Conservation (phyloP, 495 filamentous ascomycete genomes). For the Halenospora varia region DNA sequence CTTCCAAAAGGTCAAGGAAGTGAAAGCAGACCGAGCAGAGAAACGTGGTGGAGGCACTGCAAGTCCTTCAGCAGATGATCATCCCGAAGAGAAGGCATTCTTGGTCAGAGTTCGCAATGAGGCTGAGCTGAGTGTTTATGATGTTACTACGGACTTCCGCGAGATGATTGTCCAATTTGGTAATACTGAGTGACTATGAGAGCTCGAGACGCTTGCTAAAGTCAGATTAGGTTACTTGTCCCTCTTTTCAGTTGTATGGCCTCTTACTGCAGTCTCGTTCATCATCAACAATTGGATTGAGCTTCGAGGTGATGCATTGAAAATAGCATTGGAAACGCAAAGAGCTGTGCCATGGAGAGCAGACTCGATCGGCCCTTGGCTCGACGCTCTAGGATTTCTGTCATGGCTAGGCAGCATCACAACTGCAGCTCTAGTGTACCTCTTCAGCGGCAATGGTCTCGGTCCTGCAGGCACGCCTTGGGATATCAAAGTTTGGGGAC, state of each 20-base stretch:
- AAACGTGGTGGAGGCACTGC: conserved; percentile 38
- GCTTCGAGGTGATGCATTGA: conserved; percentile 86
- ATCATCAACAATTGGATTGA: conserved; percentile 96
- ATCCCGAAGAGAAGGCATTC: conserved; percentile 43
- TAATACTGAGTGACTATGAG: background rate
- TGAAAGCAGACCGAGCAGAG: conserved; percentile 52
- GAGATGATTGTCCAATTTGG: conserved; percentile 93
- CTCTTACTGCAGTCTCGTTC: conserved; percentile 82
- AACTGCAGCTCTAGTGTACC: conserved; percentile 77
- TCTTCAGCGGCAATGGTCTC: conserved; percentile 65
- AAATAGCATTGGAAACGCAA: conserved; percentile 87
- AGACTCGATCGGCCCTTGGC: conserved; percentile 94
- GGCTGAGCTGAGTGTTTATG: conserved; percentile 80
- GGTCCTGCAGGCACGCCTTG: conserved; percentile 44
- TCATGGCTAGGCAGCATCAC: conserved; percentile 90
- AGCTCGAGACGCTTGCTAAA: conserved; percentile 5
- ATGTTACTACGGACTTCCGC: conserved; percentile 80
- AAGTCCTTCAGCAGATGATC: conserved; percentile 43
- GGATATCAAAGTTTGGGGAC: conserved; percentile 72
- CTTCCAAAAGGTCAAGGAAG: conserved; percentile 69
- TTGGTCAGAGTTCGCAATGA: conserved; percentile 70
- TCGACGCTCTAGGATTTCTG: conserved; percentile 80
- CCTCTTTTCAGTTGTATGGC: conserved; percentile 91
- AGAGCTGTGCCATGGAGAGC: conserved; percentile 81
- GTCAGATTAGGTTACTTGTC: conserved; percentile 76